Percentiles rank a stretch among this genome's conserved stretches.
These are phyloP conservation scores for Pichia nanzhaoensis DNA, from an alignment of 805 yeast species.

Conservation along the genomic window DNA sequence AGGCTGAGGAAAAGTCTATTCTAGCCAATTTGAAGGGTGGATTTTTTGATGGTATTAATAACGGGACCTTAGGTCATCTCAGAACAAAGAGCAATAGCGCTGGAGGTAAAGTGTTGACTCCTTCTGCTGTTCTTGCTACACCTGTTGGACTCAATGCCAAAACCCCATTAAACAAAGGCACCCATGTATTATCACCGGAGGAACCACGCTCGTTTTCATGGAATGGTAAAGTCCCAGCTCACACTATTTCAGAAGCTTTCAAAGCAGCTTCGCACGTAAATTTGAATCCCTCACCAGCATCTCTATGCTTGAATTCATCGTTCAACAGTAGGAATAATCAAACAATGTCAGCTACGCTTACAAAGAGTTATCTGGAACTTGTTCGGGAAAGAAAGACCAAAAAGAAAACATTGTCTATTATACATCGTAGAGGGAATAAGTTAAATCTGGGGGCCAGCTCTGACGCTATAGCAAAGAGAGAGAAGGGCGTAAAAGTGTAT, in stretches of 20 bases:
- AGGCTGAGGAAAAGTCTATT: conserved; percentile 31
- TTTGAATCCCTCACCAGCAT: conserved; percentile 4
- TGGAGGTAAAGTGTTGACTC: conserved; percentile 24
- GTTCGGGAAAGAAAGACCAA: conserved; percentile 5
- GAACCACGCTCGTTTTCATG: conserved; percentile 11
- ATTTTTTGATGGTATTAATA: background rate
- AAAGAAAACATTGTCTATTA: background rate
- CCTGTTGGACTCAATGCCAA: conserved; percentile 31
- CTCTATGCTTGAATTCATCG: background rate
- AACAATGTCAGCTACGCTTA: background rate
- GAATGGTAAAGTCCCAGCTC: conserved; percentile 40
- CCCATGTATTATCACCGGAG: background rate
- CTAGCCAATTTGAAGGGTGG: conserved; percentile 11
- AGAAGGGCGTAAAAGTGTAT: conserved; percentile 10
- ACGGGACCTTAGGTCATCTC: background rate
- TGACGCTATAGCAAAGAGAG: background rate
- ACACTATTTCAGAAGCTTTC: conserved; percentile 40
- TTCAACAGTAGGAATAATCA: background rate
- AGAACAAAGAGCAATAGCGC: conserved; percentile 2
- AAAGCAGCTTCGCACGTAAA: conserved; percentile 13
- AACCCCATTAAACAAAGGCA: conserved; percentile 22
- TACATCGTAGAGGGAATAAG: background rate
- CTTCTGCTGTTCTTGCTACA: conserved; percentile 35
- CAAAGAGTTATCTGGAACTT: conserved; percentile 5
- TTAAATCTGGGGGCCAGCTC: background rate